Conservation (phyloP, 495 filamentous ascomycete species). For the Thozetella sp. region DNA sequence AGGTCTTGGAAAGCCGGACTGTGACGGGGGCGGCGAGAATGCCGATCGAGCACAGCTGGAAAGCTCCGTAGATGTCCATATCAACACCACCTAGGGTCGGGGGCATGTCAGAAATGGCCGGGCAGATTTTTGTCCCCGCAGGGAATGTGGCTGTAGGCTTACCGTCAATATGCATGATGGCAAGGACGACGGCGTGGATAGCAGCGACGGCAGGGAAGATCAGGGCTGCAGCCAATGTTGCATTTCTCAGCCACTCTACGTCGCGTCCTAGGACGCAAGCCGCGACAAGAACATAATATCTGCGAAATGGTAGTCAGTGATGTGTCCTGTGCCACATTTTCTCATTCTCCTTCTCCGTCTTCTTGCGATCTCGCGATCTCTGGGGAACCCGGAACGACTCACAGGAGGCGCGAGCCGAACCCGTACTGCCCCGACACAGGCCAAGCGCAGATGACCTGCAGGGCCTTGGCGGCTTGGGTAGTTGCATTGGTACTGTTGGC, state of each 20-base stretch:
- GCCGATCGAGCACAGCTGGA: constrained; percentile 64
- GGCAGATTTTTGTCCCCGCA: too few relatives aligned
- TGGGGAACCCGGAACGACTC: too few relatives aligned
- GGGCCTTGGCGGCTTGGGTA: constrained; percentile 14
- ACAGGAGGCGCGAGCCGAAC: constrained; percentile 55
- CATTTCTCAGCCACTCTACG: constrained; percentile 56
- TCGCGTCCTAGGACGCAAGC: constrained; percentile 60
- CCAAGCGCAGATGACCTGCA: constrained; percentile 61
- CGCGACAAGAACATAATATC: constrained; percentile 61
- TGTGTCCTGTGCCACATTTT: too few relatives aligned
- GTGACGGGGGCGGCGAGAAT: constrained; percentile 60
- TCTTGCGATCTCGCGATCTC: too few relatives aligned
- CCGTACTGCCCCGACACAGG: constrained; percentile 65
- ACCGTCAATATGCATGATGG: constrained; percentile 52
- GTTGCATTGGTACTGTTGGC: too few relatives aligned
- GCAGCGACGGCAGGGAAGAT: constrained; percentile 63
- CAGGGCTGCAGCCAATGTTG: constrained; percentile 62
- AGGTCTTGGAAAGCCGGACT: constrained; percentile 56
- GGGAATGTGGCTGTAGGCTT: constrained; percentile 16
- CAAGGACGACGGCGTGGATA: constrained; percentile 59
- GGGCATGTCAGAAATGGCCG: not conserved
- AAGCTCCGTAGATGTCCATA: constrained; percentile 66
- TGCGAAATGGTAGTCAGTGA: too few relatives aligned
- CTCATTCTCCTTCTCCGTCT: constrained; percentile 2
- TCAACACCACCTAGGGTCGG: constrained; percentile 52